Evolutionary conservation across 306 rosid genomes (phyloP).

Genomic region (Dicorynia guianensis): DNA sequence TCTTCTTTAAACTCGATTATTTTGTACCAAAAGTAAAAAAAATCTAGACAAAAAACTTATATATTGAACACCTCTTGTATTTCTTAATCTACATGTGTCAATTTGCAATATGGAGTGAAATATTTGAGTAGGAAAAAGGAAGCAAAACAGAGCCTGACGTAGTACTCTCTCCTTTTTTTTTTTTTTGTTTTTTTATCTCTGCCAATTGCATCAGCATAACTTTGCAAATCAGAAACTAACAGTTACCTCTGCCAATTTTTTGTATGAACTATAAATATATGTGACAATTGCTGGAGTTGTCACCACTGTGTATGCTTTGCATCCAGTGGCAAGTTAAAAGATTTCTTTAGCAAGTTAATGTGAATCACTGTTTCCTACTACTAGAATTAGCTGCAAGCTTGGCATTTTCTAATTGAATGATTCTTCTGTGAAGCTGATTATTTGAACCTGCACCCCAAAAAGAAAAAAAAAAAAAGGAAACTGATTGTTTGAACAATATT

Average conservation of each 20-base stretch:
- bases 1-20: not conserved
- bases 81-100: slow-evolving; percentile 7
- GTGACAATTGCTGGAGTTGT: not conserved
- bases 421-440: too few relatives aligned
- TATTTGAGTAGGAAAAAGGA: slow-evolving; percentile 25
- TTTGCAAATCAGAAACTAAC: not conserved
- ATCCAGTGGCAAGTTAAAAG: too few relatives aligned
- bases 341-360: too few relatives aligned
- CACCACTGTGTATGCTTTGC: too few relatives aligned
- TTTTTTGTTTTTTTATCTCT: not conserved
- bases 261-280: not conserved
- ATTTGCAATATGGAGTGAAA: not conserved
- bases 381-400: too few relatives aligned
- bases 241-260: not conserved
- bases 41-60: not conserved
- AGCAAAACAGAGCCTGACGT: slow-evolving; percentile 14
- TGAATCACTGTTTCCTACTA: too few relatives aligned
- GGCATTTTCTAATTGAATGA: too few relatives aligned
- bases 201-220: not conserved
- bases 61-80: slow-evolving; percentile 10
- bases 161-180: not conserved
- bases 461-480: too few relatives aligned
- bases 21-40: slow-evolving; percentile 22
- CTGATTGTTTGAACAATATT: too few relatives aligned
- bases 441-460: too few relatives aligned